Evolutionary conservation across 1,284 basidiomycete species (phyloP), one percentile per base, ranked within the genome.

Genomic region (Gomphus bonarii): DNA sequence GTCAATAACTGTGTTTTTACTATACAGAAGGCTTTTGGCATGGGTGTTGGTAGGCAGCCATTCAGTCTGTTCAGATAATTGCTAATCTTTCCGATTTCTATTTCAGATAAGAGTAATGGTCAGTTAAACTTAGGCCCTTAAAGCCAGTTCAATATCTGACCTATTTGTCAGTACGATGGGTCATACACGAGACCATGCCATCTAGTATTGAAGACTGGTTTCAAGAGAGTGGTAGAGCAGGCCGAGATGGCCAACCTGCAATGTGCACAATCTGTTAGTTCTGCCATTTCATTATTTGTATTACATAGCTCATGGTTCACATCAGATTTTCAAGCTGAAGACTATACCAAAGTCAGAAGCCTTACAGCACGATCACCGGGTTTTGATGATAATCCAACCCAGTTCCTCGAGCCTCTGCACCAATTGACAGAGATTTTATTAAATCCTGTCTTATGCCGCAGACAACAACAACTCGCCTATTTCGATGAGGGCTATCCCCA

Each of bases 201-300:
- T 57, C 55, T 12, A 46, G 42, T n/a, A 40, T 57, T 22, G 55
- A 57, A 51, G 42, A n/a, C 10, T 57, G 55, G 55, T 31, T 57
- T 35, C 55, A 57, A 20, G 55, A 50, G 31, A 57, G 55, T 51
- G 55, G 55, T 20, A 48, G 55, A 9, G 55, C 55, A 30, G 55
- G 55, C 7, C 33, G 55, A 40, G 55, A 57, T 50, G 55, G 55
- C 9, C 20, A 31, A 7, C 18, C 22, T 4, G 55, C 55, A 20
- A 30, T 43, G 6, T 43, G 36, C 40, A 57, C 51, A 31, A 38
- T 57, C 14, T 57, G 55, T 57, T 6, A 51, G 55, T 31, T 38
- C 44, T 28, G 10, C 0, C 25, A 5, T 28, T 3, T 33, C 16
- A 44, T 44, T 20, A 25, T 12, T 43, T 54, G 10, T 38, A 14